Evolutionary conservation across 1,139 yeast genomes (phyloP), one percentile per base, ranked within the genome.

Genomic region (Protomyces pachydermus): DNA sequence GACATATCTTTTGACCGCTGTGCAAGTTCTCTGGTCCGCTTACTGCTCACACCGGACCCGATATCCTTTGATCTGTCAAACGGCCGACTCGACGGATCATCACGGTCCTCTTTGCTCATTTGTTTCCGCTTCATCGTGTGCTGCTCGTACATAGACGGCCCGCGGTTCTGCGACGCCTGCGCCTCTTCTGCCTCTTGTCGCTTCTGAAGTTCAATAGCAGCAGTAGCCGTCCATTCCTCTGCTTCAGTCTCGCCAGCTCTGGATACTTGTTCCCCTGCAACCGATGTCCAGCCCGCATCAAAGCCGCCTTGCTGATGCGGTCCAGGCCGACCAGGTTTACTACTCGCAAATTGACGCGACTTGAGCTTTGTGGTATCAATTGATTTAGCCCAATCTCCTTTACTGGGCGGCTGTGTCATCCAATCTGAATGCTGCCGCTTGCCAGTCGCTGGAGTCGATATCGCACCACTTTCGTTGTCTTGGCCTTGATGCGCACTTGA

Each of bases 31-130:
- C 53, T 37, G 2, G 62, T 34, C 52, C 51, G 53, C 8, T 51
- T 56, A 64, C 63, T 37, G 65, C 35, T 56, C 20, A 51, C 56
- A 34, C 45, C 55, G 5, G 66, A 65, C n/a, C 65, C 70, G 18
- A 69, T 65, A 50, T 68, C 69, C 56, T 68, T 69, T 52, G 69
- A 70, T 35, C 65, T 60, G 50, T 67, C 70, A 53, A 69, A 67
- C 42, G 57, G 60, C 10, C 70, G 67, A 54, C 67, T 68, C 35
- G 65, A 61, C 20, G 66, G 65, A 16, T 66, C 61, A 56, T 65
- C 64, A 58, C 64, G 57, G 18, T 35, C 56, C 25, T 14, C 65
- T n/a, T 34, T 52, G 39, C 65, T 46, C 48, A 61, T 25, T 3
- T 61, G 61, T 23, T 53, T 20, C 10, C 65, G 68, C 34, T 67